Conservation (phyloP, 345 rosid species). For the Moricandia arvensis region DNA sequence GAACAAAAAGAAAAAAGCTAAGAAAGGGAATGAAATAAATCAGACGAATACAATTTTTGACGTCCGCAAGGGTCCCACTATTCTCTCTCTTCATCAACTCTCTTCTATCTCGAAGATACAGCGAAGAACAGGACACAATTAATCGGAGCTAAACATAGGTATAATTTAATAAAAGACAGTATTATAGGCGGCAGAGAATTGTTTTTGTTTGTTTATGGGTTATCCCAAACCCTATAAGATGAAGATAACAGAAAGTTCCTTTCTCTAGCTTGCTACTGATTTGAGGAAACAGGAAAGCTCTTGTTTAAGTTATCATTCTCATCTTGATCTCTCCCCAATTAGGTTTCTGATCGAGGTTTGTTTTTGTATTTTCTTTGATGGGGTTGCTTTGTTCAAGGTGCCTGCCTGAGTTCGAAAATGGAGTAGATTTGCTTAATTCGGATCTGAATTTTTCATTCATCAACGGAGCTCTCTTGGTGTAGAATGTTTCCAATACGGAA, state of each 20-base stretch:
- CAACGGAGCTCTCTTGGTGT: too few species aligned
- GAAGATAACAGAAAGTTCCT: conserved; percentile 8
- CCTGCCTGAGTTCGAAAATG: conserved; percentile 11
- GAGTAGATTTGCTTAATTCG: neutral
- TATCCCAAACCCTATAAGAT: conserved; percentile 35
- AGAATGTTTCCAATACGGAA: conserved; percentile 34
- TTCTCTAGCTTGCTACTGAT: conserved; percentile 6
- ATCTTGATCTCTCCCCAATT: neutral
- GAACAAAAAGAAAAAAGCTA: conserved; percentile 29
- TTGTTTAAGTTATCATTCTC: conserved; percentile 36
- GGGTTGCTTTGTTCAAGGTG: conserved; percentile 15
- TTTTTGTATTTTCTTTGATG: neutral
- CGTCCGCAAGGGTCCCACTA: conserved; percentile 91
- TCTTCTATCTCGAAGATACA: conserved; percentile 42
- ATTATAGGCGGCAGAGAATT: conserved; percentile 31
- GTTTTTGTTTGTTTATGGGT: conserved; percentile 24
- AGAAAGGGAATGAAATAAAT: conserved; percentile 54
- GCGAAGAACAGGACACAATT: conserved; percentile 58
- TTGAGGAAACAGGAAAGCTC: conserved; percentile 3
- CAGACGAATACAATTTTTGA: conserved; percentile 48
- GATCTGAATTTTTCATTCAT: neutral
- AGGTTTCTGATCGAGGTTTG: neutral
- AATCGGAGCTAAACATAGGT: conserved; percentile 30
- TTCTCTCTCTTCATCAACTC: conserved; percentile 36
- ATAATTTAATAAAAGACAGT: conserved; percentile 21